Conservation (phyloP, 805 yeast genomes). For the Sugiyamaella americana region DNA sequence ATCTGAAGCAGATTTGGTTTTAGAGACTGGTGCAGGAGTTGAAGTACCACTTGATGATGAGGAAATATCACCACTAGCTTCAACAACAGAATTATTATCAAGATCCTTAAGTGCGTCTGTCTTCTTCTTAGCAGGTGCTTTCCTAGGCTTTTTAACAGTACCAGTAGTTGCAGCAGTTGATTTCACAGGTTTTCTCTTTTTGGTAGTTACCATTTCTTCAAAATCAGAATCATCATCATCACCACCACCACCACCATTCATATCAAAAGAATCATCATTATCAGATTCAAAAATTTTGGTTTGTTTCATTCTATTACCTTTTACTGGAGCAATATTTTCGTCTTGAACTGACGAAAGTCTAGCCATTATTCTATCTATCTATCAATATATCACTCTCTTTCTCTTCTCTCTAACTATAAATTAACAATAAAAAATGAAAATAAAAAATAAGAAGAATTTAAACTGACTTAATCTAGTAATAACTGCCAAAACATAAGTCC, state of each 20-base stretch:
- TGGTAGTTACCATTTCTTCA: conserved; percentile 11
- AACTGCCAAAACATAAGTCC: too few species aligned
- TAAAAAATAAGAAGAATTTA: too few species aligned
- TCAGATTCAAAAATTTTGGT: conserved; percentile 3
- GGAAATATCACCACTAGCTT: too few species aligned
- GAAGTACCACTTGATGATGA: background rate
- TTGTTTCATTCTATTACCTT: background rate
- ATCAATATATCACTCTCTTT: too few species aligned
- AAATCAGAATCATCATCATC: conserved; percentile 17
- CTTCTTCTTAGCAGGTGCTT: conserved; percentile 6
- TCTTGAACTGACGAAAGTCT: background rate
- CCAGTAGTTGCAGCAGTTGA: conserved; percentile 1
- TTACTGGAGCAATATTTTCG: background rate
- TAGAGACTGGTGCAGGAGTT: background rate
- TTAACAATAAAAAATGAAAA: too few species aligned
- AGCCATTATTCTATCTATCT: background rate
- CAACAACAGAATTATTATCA: background rate
- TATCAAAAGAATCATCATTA: conserved; percentile 5
- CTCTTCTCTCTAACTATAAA: too few species aligned
- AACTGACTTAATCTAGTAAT: too few species aligned
- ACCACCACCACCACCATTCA: conserved; percentile 4
- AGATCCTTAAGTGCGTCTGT: conserved; percentile 1
- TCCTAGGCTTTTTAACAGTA: conserved; percentile 8
- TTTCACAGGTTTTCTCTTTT: conserved; percentile 4
- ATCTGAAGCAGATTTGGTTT: conserved; percentile 40